Base-by-base conservation (phyloP, 371 early-diverging fungal genomes). In the Mortierella sp. region DNA sequence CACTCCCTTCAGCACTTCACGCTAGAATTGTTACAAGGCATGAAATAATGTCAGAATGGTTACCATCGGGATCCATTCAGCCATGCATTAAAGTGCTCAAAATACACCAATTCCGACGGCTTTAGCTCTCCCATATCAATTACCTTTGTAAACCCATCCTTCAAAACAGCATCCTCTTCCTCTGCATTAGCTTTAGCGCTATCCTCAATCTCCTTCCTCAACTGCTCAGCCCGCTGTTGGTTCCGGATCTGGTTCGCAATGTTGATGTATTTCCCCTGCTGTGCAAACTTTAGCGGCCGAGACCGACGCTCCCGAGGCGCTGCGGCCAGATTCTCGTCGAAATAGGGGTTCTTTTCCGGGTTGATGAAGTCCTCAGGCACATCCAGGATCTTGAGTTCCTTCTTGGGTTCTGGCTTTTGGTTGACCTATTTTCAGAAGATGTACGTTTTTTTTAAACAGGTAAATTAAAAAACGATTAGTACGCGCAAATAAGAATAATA, bases 141-240 rank as follows among this genome's bases (percentile, higher is more conserved):
- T 73, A 76, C 81, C 67, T 75, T 64, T n/a, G 53, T 78, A 34
- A 74, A 76, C 81, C 90, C 87, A 88, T 95, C 95, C 90, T 95
- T 91, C 51, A 93, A 83, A 78, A 96, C 96, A 73, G 96, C 71
- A 61, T 97, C 97, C 28, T 91, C 93, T 40, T 97, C 96, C 90
- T 97, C 93, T 53, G 97, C 96, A 0, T 96, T 94, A 67, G 94
- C 94, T 70, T 93, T 93, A 0, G 95, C 97, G 55, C 91, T 91
- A 71, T 94, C 95, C 0, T 95, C 95, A 85, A 98, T 97, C 69
- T 97, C 94, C 44, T 91, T 89, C 79, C 96, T 96, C 44, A 99
- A 87, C 79, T 95, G 92, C 80, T 98, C 98, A 55, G 98, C 73
- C 57, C 86, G 76, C 75, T 90, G 89, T 80, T 95, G 93, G 8